Conservation (phyloP, 805 yeast genomes). For the Suhomyces vadensis region DNA sequence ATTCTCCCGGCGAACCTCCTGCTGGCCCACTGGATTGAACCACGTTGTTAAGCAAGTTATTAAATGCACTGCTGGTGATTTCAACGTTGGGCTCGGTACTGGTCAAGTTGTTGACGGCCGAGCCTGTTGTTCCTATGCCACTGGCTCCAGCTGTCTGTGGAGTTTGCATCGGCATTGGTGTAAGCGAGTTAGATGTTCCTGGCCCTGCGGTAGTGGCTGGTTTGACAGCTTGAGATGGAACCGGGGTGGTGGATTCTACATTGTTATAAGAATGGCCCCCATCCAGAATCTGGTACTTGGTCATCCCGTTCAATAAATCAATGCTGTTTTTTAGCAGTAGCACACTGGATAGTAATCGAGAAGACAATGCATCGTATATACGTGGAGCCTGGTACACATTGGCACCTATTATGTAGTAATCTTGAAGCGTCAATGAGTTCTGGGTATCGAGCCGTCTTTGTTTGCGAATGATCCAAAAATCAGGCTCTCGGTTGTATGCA, state of each 20-base stretch:
- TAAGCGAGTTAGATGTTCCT: slow-evolving; percentile 4
- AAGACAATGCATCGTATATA: slow-evolving; percentile 67
- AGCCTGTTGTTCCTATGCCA: slow-evolving; percentile 10
- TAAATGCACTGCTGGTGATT: slow-evolving; percentile 32
- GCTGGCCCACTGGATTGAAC: slow-evolving; percentile 13
- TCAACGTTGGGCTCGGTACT: slow-evolving; percentile 18
- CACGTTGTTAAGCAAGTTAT: slow-evolving; percentile 30
- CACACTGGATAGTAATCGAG: slow-evolving; percentile 54
- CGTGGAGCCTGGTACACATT: slow-evolving; percentile 90
- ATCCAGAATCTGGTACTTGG: slow-evolving; percentile 32
- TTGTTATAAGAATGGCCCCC: slow-evolving; percentile 34
- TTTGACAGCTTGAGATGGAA: slow-evolving; percentile 8
- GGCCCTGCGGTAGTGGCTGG: slow-evolving; percentile 8
- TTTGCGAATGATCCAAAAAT: slow-evolving; percentile 86
- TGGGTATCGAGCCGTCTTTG: slow-evolving; percentile 63
- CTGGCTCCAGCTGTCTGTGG: slow-evolving; percentile 16
- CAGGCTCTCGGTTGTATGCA: slow-evolving; percentile 78
- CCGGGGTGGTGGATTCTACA: slow-evolving; percentile 12
- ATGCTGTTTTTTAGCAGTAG: slow-evolving; percentile 36
- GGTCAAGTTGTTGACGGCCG: slow-evolving; percentile 9
- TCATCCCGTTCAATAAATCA: slow-evolving; percentile 33
- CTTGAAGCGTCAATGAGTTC: slow-evolving; percentile 58
- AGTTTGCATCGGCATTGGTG: slow-evolving; percentile 16
- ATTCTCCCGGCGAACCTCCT: neutral
- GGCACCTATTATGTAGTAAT: slow-evolving; percentile 88